phyloP scores from a whole-genome alignment of 345 rosid species.

The Lepidium didymum region DNA sequence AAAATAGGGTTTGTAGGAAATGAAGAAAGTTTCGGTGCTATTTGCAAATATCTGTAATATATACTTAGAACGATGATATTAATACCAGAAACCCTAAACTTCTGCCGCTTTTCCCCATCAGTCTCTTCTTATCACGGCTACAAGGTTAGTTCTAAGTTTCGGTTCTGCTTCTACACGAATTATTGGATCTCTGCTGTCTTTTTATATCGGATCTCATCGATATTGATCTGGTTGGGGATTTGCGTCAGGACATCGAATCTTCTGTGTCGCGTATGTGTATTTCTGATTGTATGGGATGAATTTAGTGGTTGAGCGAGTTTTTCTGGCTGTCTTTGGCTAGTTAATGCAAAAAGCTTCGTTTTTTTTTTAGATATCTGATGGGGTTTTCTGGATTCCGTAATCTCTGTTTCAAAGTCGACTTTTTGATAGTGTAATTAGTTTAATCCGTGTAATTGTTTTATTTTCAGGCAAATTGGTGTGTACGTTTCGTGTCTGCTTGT shows the following conservation, averaged over 20 bases:
- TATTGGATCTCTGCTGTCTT: slow-evolving; percentile 8
- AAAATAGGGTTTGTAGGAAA: background rate
- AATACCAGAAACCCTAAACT: slow-evolving; percentile 25
- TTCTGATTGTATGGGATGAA: slow-evolving; percentile 2
- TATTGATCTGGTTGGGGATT: background rate
- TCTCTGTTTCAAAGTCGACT: background rate
- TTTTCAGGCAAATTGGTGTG: slow-evolving; percentile 18
- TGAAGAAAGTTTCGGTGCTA: background rate
- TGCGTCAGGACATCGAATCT: slow-evolving; percentile 11
- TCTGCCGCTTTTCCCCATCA: background rate
- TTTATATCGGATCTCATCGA: slow-evolving; percentile 5
- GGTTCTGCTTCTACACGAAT: background rate
- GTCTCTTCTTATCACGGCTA: slow-evolving; percentile 22
- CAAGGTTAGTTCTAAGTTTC: slow-evolving; percentile 17
- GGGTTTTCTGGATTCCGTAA: background rate
- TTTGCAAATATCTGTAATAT: slow-evolving; percentile 11
- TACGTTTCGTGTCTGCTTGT: background rate
- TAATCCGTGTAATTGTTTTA: background rate
- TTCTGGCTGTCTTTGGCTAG: background rate
- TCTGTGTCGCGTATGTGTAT: background rate
- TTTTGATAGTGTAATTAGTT: background rate
- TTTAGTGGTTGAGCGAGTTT: slow-evolving; percentile 11
- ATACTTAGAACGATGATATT: slow-evolving; percentile 18
- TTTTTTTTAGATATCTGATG: background rate
- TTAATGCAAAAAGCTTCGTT: background rate